Base-by-base conservation (phyloP, 2,329 filamentous ascomycete species). In the Nemania sp. region DNA sequence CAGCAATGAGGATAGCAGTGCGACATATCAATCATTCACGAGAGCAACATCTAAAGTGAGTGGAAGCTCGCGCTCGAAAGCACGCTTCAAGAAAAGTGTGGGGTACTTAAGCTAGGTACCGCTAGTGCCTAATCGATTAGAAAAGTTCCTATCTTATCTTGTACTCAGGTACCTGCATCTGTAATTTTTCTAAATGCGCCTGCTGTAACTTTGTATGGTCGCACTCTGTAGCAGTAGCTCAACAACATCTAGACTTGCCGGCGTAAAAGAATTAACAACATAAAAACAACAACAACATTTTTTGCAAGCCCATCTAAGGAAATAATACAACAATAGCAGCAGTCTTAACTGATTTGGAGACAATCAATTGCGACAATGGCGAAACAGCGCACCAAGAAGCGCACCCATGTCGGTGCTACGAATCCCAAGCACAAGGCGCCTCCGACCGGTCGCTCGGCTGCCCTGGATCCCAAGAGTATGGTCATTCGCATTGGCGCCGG, bases 401-500 rank as follows among this genome's bases (percentile, higher is more conserved):
- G 90, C 71, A 96, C 92, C 56, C 91, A 96, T 73, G 73, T 86
- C 49, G 85, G 86, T 56, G 83, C 86, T 45, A 80, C 78, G 57
- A 83, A 83, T 63, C 81, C 82, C 47, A 82, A 82, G 64, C 72
- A 77, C 58, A 75, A 80, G 64, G 66, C 77, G n/a, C n/a, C n/a
- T 65, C 64, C 78, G 66, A 76, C 79, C 37, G 80, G 83, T 52
- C 84, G 86, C 72, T 81, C 83, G 54, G 81, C 85, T 20, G 79
- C 81, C 48, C 84, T 86, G 61, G 81, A 86, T 46, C 94, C 94
- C 28, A 97, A 97, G 80, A 95, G 89, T 71, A 97, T 99, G 93
- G 93, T 99, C 54, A 96, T 99, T 73, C 90, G 94, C 64, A 92
- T 97, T 66, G 94, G 94, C 65, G 93, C 92, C 64, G 89, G 91